Conservation (phyloP, 2,329 filamentous ascomycete genomes). For the Ascosphaera aggregata region DNA sequence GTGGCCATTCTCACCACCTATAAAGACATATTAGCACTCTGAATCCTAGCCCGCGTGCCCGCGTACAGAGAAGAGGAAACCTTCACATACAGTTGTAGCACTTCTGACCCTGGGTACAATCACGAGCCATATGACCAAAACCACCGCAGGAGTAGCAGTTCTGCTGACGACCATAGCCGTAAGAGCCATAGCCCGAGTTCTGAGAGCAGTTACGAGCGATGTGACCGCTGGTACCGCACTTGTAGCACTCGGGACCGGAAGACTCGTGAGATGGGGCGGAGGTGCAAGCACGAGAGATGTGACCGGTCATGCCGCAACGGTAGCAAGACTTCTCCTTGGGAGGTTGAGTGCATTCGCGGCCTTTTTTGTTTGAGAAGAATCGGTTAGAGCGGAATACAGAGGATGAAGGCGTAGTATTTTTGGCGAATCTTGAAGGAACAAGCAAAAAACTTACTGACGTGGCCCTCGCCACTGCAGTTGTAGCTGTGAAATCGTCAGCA, state of each 20-base stretch:
- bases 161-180: slow-evolving; percentile 35
- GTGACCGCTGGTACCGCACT: slow-evolving; percentile 92
- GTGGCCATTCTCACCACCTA: slow-evolving; percentile 68
- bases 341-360: slow-evolving; percentile 76
- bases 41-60: too few species aligned
- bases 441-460: slow-evolving; percentile 42
- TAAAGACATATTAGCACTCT: too few species aligned
- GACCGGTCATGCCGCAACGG: slow-evolving; percentile 48
- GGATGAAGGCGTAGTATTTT: background rate
- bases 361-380: slow-evolving; percentile 16
- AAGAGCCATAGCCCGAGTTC: slow-evolving; percentile 25
- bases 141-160: slow-evolving; percentile 98
- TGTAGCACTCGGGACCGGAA: slow-evolving; percentile 65
- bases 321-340: slow-evolving; percentile 62
- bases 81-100: slow-evolving; percentile 78
- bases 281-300: slow-evolving; percentile 65
- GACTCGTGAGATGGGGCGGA: slow-evolving; percentile 22
- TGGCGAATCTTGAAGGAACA: slow-evolving; percentile 2
- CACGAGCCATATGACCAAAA: slow-evolving; percentile 90
- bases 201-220: slow-evolving; percentile 50
- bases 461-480: slow-evolving; percentile 61
- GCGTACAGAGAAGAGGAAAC: slow-evolving; percentile 8
- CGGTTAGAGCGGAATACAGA: slow-evolving; percentile 7
- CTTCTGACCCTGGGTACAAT: slow-evolving; percentile 97
- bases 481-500: slow-evolving; percentile 29